A percentile compares a stretch with the other conserved stretches of the same genome.
Conservation (phyloP, 345 rosid genomes). For the Acer saccharum region DNA sequence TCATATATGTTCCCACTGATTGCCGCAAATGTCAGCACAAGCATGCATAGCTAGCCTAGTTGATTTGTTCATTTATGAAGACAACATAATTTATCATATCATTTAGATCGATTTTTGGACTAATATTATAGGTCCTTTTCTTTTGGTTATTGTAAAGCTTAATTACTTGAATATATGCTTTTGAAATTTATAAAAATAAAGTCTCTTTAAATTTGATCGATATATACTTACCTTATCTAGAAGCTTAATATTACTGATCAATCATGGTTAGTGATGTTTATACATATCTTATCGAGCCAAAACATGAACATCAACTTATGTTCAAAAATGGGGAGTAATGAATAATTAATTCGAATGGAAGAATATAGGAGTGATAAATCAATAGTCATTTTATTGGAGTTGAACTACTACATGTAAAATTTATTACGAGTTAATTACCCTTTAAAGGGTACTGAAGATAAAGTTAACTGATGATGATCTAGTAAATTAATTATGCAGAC, state of each 20-base stretch:
- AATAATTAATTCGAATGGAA: too few relatives aligned
- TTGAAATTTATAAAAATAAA: background rate
- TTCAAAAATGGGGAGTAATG: too few relatives aligned
- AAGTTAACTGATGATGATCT: conserved; percentile 11
- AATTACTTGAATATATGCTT: background rate
- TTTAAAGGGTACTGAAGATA: conserved; percentile 24
- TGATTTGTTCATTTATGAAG: background rate
- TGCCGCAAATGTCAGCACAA: background rate
- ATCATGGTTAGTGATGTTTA: background rate
- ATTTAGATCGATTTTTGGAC: background rate
- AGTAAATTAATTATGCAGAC: conserved; percentile 29
- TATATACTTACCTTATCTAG: background rate
- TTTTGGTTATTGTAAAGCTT: background rate
- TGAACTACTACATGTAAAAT: conserved; percentile 41
- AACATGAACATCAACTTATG: background rate
- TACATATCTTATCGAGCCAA: background rate
- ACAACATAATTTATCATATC: background rate
- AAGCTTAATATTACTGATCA: background rate
- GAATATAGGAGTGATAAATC: too few relatives aligned
- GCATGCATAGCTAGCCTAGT: background rate
- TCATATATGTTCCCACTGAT: background rate
- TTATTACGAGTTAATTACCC: conserved; percentile 29
- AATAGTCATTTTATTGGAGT: conserved; percentile 19
- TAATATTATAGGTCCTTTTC: background rate
- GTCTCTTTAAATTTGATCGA: background rate